Conservation (phyloP, 1,284 basidiomycete genomes). For the Naganishia albida region DNA sequence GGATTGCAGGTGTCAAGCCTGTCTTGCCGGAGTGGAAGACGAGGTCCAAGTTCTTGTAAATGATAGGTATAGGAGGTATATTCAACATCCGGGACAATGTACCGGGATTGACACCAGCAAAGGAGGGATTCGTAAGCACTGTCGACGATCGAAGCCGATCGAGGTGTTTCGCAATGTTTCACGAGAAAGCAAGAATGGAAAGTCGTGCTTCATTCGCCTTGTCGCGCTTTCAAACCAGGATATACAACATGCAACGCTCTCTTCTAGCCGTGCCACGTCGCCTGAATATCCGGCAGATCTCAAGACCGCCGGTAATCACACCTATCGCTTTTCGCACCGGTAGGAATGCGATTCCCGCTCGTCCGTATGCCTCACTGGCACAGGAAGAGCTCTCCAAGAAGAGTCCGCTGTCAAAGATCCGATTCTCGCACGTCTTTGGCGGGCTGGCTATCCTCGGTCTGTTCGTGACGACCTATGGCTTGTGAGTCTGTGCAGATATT, state of each 20-base stretch:
- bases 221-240: neutral
- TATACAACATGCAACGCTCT: slow-evolving; percentile 13
- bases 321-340: neutral
- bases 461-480: slow-evolving; percentile 51
- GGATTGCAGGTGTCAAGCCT: slow-evolving; percentile 23
- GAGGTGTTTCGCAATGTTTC: neutral
- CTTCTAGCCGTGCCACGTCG: neutral
- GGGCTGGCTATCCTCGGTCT: slow-evolving; percentile 48
- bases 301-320: neutral
- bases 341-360: neutral
- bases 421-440: slow-evolving; percentile 45
- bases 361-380: slow-evolving; percentile 14
- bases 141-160: neutral
- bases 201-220: neutral
- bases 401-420: slow-evolving; percentile 26
- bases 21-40: slow-evolving; percentile 25
- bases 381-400: slow-evolving; percentile 24
- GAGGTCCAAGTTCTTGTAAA: slow-evolving; percentile 27
- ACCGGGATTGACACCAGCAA: too few species aligned
- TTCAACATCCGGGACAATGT: too few species aligned
- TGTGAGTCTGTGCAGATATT: slow-evolving; percentile 41
- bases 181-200: neutral
- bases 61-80: neutral
- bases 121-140: neutral
- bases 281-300: neutral